A percentile compares a stretch with the other conserved stretches of the same genome.
Conservation (phyloP, 2,329 filamentous ascomycete genomes). For the Beauveria pseudobassiana region DNA sequence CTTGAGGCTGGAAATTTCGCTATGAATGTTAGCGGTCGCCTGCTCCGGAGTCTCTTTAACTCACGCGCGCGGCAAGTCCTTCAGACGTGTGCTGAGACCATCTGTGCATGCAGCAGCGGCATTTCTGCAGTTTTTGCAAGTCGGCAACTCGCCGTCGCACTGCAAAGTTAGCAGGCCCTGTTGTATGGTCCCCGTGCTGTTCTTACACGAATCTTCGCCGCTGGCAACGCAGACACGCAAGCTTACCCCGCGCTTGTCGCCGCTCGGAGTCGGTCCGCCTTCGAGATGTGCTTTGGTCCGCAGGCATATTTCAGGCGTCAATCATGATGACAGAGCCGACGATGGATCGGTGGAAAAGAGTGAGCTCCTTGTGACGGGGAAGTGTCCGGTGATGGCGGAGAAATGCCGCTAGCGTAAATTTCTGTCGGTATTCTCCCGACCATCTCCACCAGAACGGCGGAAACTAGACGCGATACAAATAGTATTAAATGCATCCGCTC, state of each 20-base stretch:
- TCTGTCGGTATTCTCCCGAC: background rate
- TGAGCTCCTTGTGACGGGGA: background rate
- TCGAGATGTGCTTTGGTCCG: background rate
- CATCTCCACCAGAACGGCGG: slow-evolving; percentile 2
- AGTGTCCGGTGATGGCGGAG: background rate
- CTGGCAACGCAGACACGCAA: slow-evolving; percentile 34
- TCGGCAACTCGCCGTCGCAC: slow-evolving; percentile 37
- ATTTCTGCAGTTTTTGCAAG: slow-evolving; percentile 36
- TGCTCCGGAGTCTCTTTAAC: background rate
- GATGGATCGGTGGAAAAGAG: background rate
- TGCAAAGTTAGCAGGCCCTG: slow-evolving; percentile 14
- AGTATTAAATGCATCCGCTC: background rate
- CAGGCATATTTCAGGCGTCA: background rate
- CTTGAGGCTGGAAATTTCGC: slow-evolving; percentile 27
- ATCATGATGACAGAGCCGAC: background rate
- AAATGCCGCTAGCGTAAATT: background rate
- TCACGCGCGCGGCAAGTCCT: slow-evolving; percentile 35
- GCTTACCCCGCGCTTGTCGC: slow-evolving; percentile 21
- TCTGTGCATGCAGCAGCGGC: slow-evolving; percentile 34
- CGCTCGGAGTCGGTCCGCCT: slow-evolving; percentile 16
- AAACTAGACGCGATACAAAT: slow-evolving; percentile 2
- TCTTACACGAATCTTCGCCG: slow-evolving; percentile 39
- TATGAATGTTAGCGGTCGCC: background rate
- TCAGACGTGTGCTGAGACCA: slow-evolving; percentile 32
- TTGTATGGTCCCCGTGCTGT: background rate